Base-by-base conservation (phyloP, 345 rosid genomes). In the Bruguiera parviflora region DNA sequence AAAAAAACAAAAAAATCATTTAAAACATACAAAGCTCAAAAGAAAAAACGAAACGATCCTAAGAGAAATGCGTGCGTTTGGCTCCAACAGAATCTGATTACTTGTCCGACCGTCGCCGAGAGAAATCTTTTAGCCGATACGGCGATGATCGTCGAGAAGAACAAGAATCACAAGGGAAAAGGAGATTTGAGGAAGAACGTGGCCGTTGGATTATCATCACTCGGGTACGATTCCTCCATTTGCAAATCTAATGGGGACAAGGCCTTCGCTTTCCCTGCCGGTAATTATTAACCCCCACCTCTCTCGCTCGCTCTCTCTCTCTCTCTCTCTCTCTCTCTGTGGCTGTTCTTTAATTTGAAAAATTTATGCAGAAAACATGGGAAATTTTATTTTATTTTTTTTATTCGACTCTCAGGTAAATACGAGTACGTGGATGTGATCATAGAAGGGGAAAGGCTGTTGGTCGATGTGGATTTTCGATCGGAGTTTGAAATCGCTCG, bases 181-280 rank as follows among this genome's bases (percentile, higher is more conserved):
- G 97, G 86, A 67, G 96, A 85, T 60, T 65, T 92, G 83, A 86
- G 86, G 72, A 83, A 74, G 79, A 83, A 85, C 67, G 80, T 87
- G 37, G 79, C 85, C 74, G 92, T 80, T 63, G 89, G 85, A 68
- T 78, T 95, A 58, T 57, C 76, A 58, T 82, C 88, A 47, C 82
- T 86, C 58, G 87, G 90, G 58, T 87, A 92, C 77, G 75, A 88
- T 69, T 85, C 92, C 59, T 85, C 96, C 29, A 84, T 95, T 78
- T 95, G 99, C 83, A 90, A 85, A 81, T 92, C 99, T 5, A 87
- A 92, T 84, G 92, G 99, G 99, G 98, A 92, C 0, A 88, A 87
- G 71, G 71, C 92, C 43, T 63, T 84, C 0, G 78, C 92, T 1
- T 85, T 80, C 74, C 99, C 96, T 5, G 96, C 92, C 35, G 96